phyloP scores from a whole-genome alignment of 73 alveolate species.

The Paraurostyla sp. region DNA sequence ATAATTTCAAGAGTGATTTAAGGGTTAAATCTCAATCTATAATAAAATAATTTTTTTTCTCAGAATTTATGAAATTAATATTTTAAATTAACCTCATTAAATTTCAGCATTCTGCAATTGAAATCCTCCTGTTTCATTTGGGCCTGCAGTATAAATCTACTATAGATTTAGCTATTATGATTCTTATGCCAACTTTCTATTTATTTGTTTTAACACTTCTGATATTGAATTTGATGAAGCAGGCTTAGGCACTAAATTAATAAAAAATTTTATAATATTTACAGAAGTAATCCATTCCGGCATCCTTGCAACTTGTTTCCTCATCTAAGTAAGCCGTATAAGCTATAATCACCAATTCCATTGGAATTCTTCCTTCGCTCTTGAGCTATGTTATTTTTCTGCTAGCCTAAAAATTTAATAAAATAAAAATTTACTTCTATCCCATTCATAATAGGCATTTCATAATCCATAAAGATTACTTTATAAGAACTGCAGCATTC shows the following conservation, averaged over 20 bases:
- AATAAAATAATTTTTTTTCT: too few species aligned
- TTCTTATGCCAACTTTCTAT: background rate
- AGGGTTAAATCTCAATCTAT: too few species aligned
- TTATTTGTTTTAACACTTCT: background rate
- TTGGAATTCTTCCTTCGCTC: conserved; percentile 9
- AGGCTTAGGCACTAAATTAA: conserved; percentile 49
- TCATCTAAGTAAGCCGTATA: conserved; percentile 61
- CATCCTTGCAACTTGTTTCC: conserved; percentile 3
- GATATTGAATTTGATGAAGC: background rate
- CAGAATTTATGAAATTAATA: background rate
- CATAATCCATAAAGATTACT: conserved; percentile 62
- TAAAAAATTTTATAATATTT: background rate
- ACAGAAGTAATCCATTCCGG: conserved; percentile 62
- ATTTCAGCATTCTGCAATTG: background rate
- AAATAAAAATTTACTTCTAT: conserved; percentile 11
- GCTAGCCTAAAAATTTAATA: conserved; percentile 29
- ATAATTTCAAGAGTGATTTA: too few species aligned
- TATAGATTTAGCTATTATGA: background rate
- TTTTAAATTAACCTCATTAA: background rate
- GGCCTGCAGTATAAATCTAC: background rate
- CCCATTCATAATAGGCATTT: conserved; percentile 70
- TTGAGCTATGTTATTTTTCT: conserved; percentile 2
- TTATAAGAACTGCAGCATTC: conserved; percentile 51
- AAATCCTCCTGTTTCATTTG: conserved; percentile 10
- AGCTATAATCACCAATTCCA: background rate